These are phyloP conservation scores for Oryza meyeriana DNA, from an alignment of 176 grass and related monocot genomes.

Conservation along the genomic window DNA sequence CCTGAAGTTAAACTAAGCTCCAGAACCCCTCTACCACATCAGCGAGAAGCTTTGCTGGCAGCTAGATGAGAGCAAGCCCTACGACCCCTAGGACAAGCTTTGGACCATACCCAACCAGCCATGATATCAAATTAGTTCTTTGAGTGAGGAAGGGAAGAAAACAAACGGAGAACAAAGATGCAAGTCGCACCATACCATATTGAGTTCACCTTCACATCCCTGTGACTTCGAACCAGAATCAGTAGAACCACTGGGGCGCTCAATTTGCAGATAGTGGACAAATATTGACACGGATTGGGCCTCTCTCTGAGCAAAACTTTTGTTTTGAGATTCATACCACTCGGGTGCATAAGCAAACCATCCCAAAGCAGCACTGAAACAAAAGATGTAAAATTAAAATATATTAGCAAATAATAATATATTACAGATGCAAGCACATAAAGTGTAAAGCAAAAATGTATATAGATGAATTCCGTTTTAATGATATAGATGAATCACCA, in stretches of 20 bases:
- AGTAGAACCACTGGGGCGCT: conserved; percentile 30
- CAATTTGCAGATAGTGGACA: conserved; percentile 86
- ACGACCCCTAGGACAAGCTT: neutral
- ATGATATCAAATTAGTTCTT: neutral
- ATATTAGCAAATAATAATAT: conserved; percentile 28
- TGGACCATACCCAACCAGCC: neutral
- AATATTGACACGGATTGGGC: conserved; percentile 95
- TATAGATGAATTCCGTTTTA: neutral
- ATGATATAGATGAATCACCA: conserved; percentile 13
- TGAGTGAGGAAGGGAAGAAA: neutral
- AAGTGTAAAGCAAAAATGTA: neutral
- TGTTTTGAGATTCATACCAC: conserved; percentile 93
- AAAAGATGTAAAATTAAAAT: conserved; percentile 25
- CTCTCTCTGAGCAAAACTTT: conserved; percentile 86
- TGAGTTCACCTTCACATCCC: conserved; percentile 67
- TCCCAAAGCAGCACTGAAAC: conserved; percentile 88
- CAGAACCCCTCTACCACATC: no score
- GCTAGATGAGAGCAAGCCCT: no score
- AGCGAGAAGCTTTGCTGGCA: no score
- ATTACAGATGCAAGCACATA: conserved; percentile 15
- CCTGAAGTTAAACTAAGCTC: no score
- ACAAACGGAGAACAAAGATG: neutral
- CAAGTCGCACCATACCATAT: conserved; percentile 54
- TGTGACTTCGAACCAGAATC: conserved; percentile 67
- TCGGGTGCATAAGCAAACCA: conserved; percentile 96